These are phyloP conservation scores for Cystoderma amianthinum DNA, from an alignment of 768 basidiomycete genomes.

Conservation along the genomic window DNA sequence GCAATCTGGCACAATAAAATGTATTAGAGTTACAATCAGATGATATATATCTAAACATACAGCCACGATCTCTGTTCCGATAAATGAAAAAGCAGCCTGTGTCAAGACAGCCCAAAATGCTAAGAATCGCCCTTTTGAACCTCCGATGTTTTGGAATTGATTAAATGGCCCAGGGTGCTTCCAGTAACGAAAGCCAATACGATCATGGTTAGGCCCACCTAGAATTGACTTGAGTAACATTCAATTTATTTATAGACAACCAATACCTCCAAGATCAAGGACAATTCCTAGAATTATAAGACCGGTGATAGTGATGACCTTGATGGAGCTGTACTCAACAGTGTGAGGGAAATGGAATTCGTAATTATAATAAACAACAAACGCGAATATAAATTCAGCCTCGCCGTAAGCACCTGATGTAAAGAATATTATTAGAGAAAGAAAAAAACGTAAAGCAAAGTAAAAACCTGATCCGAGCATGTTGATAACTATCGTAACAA, in stretches of 20 bases:
- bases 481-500: conserved; percentile 74
- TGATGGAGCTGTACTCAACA: conserved; percentile 55
- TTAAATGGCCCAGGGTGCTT: conserved; percentile 84
- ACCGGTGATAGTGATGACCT: conserved; percentile 79
- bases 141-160: conserved; percentile 58
- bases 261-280: conserved; percentile 67
- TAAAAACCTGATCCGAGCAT: conserved; percentile 55
- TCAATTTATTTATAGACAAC: conserved; percentile 6
- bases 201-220: conserved; percentile 80
- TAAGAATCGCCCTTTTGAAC: conserved; percentile 69
- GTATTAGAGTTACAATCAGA: neutral
- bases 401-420: conserved; percentile 68
- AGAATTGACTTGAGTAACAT: neutral
- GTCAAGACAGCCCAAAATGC: conserved; percentile 55
- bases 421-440: neutral
- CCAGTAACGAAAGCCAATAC: conserved; percentile 76
- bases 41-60: conserved; percentile 35
- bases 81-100: conserved; percentile 88
- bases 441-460: neutral
- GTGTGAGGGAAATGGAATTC: conserved; percentile 1
- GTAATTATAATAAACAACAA: conserved; percentile 17
- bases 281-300: conserved; percentile 66
- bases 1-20: conserved; percentile 56
- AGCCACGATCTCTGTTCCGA: conserved; percentile 92
- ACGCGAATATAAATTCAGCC: conserved; percentile 84